Base-by-base conservation (phyloP, 2,329 filamentous ascomycete genomes). In the Dendryphion nanum region DNA sequence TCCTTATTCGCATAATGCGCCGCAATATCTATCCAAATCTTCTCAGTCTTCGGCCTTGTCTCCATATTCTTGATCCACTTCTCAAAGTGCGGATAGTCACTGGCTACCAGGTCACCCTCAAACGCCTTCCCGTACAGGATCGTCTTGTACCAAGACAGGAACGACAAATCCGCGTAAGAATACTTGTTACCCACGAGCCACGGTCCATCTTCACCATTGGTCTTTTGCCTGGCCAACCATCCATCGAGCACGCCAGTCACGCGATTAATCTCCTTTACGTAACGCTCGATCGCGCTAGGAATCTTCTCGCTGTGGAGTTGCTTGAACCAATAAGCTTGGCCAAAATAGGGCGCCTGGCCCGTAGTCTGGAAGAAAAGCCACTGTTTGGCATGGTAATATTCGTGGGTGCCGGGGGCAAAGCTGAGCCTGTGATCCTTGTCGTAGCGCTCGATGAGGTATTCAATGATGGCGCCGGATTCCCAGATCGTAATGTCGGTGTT, bases 341-440 rank as follows among this genome's bases (percentile, higher is more conserved):
- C 61, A 33, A 50, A 75, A 48, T 75, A 75, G 0, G 72, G 72
- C 1, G 71, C 72, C 45, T 75, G 72, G 6, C 71, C 71, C 2
- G 63, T 62, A 28, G 57, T 55, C 52, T 75, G 71, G 53, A 66
- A 73, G 48, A 63, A 64, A 4, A 75, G 61, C 64, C 68, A 75
- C 28, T 72, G 69, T 41, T 66, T 67, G 4, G 64, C 62, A 2
- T 62, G 55, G 42, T 64, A 68, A 34, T 51, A 55, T 20, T 73
- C 68, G 3, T 59, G 52, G 4, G 52, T 57, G 2, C 55, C 53
- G 0, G 50, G 35, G 5, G 40, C 41, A 43, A 68, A 72, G 33
- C 59, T 65, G 17, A 74, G 38, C 32, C 59, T 61, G 28, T 58
- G 46, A 1, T 65, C 51, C 16, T 48, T 65, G 50, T 76, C 72